Conservation (phyloP, 495 filamentous ascomycete species). For the Penicillium atrosanguineum region DNA sequence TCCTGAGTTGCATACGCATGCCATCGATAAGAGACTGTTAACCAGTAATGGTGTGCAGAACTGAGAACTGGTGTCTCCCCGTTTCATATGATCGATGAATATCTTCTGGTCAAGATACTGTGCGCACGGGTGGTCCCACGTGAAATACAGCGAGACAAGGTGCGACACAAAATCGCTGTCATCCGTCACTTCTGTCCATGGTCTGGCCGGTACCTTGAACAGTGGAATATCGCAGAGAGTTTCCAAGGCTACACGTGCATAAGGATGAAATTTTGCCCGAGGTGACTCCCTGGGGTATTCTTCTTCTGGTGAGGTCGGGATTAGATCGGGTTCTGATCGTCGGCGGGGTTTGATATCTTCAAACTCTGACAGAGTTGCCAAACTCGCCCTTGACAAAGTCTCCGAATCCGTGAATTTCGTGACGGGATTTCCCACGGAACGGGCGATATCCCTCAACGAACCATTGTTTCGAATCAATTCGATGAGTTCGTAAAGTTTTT, state of each 20-base stretch:
- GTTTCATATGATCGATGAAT: slow-evolving; percentile 34
- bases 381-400: slow-evolving; percentile 5
- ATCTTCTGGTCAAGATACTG: slow-evolving; percentile 35
- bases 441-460: slow-evolving; percentile 24
- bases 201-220: slow-evolving; percentile 33
- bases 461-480: slow-evolving; percentile 24
- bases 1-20: slow-evolving; percentile 30
- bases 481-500: slow-evolving; percentile 25
- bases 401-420: slow-evolving; percentile 20
- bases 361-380: slow-evolving; percentile 11
- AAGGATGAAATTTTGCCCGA: slow-evolving; percentile 10
- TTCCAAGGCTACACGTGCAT: slow-evolving; percentile 35
- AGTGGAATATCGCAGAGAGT: slow-evolving; percentile 38
- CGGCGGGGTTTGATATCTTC: slow-evolving; percentile 1
- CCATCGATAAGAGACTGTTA: slow-evolving; percentile 41
- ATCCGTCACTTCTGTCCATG: slow-evolving; percentile 48
- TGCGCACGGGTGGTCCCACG: slow-evolving; percentile 41
- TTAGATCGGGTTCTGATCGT: slow-evolving; percentile 11
- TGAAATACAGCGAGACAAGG: slow-evolving; percentile 47
- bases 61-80: slow-evolving; percentile 19
- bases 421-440: slow-evolving; percentile 18
- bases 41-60: slow-evolving; percentile 40
- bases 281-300: slow-evolving; percentile 13
- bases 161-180: slow-evolving; percentile 47
- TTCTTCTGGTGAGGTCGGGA: slow-evolving; percentile 8